phyloP scores from a whole-genome alignment of 495 filamentous ascomycete genomes.

The Podospora conica region DNA sequence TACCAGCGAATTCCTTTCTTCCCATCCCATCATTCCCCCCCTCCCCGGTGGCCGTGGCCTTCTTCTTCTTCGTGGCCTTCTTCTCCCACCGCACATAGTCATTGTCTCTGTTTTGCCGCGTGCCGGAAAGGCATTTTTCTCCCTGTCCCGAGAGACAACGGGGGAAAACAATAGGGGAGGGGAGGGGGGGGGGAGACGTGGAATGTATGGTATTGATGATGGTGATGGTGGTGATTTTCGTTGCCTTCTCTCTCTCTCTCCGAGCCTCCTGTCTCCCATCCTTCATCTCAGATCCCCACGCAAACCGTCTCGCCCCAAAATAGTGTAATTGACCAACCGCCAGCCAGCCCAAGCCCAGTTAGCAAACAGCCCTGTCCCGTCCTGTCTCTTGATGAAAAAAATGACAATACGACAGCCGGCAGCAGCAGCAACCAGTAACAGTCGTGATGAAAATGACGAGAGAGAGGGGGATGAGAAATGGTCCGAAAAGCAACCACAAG shows the following conservation, averaged over 20 bases:
- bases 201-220: not conserved
- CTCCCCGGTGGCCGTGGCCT: not conserved
- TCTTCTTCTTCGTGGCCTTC: not conserved
- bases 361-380: not conserved
- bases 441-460: not conserved
- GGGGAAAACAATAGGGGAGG: not conserved
- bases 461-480: conserved; percentile 1
- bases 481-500: conserved; percentile 3
- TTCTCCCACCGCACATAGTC: not conserved
- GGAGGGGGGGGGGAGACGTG: not conserved
- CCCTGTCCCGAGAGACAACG: not conserved
- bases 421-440: not conserved
- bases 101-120: conserved; percentile 10
- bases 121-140: conserved; percentile 7
- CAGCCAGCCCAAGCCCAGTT: conserved; percentile 13
- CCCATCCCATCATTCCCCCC: conserved; percentile 4
- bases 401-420: not conserved
- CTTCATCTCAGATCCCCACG: not conserved
- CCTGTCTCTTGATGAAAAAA: not conserved
- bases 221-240: not conserved
- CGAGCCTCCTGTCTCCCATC: not conserved
- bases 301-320: conserved; percentile 1
- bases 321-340: conserved; percentile 1
- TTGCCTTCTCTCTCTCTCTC: not conserved
- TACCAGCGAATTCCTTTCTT: conserved; percentile 20